Base-by-base conservation (phyloP, 1,139 yeast species). In the Scheffersomyces cryptocercus region DNA sequence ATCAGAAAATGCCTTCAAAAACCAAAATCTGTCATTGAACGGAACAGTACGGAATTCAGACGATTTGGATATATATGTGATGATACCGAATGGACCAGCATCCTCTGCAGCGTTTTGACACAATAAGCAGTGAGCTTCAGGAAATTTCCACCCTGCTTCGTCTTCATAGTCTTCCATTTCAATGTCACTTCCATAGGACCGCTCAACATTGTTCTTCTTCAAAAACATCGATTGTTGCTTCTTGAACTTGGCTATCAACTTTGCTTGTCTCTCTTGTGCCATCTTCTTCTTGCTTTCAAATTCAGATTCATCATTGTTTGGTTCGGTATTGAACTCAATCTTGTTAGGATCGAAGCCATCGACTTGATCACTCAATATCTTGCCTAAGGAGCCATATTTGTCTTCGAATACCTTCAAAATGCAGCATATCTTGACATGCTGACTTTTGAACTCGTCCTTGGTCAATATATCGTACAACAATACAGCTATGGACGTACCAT, bases 61-160 rank as follows among this genome's bases (percentile, higher is more conserved):
- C 0, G 87, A 72, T 38, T 75, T 76, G 3, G 82, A 70, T 28
- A 85, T 70, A 55, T 81, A 77, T 8, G 85, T 76, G 35, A 87
- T 79, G 12, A 86, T 75, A 0, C 96, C 97, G 67, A 86, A 89
- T 0, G 88, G 80, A 9, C 88, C 90, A 20, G 81, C 79, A 39
- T 79, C 77, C 20, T 77, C 81, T 3, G 84, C 77, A 0, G 90
- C 85, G 81, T 88, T 89, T 54, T 91, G 95, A 61, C 99, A 93
- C 28, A 93, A 73, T 34, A 91, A 85, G 60, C 99, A 93, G 48
- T 83, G 86, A 33, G 85, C 84, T 35, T 83, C 86, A 0, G 96
- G 96, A 55, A 80, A 89, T 33, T 68, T 68, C 95, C 95, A 88
- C 6, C 73, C 77, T 1, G 59, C 64, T 9, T 58, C 61, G 2